phyloP scores from a whole-genome alignment of 768 basidiomycete genomes.

The Boletus reticulatus region DNA sequence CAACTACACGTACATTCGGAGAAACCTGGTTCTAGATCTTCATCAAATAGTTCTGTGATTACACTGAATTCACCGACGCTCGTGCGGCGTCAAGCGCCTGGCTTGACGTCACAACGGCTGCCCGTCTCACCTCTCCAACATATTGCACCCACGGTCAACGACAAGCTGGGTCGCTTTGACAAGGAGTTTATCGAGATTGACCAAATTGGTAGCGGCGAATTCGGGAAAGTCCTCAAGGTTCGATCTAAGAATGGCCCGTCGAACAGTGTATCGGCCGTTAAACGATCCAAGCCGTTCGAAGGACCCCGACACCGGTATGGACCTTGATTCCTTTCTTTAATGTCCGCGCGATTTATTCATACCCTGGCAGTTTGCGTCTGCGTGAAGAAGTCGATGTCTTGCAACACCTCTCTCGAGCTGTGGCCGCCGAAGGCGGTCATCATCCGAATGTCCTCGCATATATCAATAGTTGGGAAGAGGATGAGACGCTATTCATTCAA shows the following conservation, averaged over 20 bases:
- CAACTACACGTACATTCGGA: slow-evolving; percentile 36
- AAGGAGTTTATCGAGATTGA: slow-evolving; percentile 78
- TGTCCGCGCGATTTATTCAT: slow-evolving; percentile 19
- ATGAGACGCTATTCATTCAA: slow-evolving; percentile 82
- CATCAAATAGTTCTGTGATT: slow-evolving; percentile 50
- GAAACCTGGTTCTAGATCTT: slow-evolving; percentile 56
- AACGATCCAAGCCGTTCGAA: slow-evolving; percentile 91
- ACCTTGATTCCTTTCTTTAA: slow-evolving; percentile 24
- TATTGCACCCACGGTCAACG: slow-evolving; percentile 39
- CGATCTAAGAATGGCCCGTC: slow-evolving; percentile 59
- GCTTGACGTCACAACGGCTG: slow-evolving; percentile 21
- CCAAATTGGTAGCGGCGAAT: slow-evolving; percentile 87
- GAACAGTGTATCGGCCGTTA: slow-evolving; percentile 73
- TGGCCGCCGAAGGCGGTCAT: slow-evolving; percentile 21
- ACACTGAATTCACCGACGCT: slow-evolving; percentile 48
- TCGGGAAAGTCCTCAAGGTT: slow-evolving; percentile 89
- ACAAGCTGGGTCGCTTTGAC: slow-evolving; percentile 68
- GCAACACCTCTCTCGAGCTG: slow-evolving; percentile 60
- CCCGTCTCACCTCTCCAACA: slow-evolving; percentile 22
- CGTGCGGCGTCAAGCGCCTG: slow-evolving; percentile 33
- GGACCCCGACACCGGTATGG: slow-evolving; percentile 84
- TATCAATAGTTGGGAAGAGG: slow-evolving; percentile 95
- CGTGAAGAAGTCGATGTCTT: slow-evolving; percentile 94
- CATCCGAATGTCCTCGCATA: slow-evolving; percentile 87
- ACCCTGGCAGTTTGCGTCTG: slow-evolving; percentile 61